A percentile compares a stretch with the other conserved stretches of the same genome.
phyloP scores from a whole-genome alignment of 1,284 basidiomycete genomes.

The Pulveroboletus sp. region DNA sequence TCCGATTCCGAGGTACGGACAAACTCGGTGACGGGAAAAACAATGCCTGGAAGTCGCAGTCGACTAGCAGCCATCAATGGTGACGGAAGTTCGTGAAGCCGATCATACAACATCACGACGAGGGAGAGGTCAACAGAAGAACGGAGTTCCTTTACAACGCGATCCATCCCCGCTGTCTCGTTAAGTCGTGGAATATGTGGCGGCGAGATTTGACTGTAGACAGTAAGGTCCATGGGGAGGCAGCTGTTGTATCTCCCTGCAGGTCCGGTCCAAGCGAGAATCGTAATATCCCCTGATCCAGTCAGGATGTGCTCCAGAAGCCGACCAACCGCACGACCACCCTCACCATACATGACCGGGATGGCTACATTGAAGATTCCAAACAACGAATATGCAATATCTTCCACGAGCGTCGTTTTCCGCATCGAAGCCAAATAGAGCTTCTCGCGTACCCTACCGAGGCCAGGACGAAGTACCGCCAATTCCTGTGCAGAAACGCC shows the following conservation, averaged over 20 bases:
- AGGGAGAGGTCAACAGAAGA: slow-evolving; percentile 7
- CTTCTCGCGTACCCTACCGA: slow-evolving; percentile 9
- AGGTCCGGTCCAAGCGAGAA: slow-evolving; percentile 21
- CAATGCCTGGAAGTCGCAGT: slow-evolving; percentile 9
- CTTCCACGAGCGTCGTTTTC: slow-evolving; percentile 12
- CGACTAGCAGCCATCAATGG: not conserved
- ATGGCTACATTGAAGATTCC: slow-evolving; percentile 16
- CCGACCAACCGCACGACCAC: slow-evolving; percentile 10
- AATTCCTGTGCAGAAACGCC: not conserved
- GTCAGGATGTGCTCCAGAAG: slow-evolving; percentile 15
- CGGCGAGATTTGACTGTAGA: slow-evolving; percentile 1
- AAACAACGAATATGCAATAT: slow-evolving; percentile 19
- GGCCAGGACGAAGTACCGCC: slow-evolving; percentile 2
- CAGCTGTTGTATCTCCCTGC: slow-evolving; percentile 13
- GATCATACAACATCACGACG: not conserved
- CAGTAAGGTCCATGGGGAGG: slow-evolving; percentile 9
- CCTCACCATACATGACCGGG: slow-evolving; percentile 15
- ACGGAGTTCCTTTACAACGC: not conserved
- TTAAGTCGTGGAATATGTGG: slow-evolving; percentile 3
- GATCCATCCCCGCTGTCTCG: not conserved
- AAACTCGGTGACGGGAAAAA: not conserved
- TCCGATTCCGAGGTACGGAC: not conserved
- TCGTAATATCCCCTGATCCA: slow-evolving; percentile 3
- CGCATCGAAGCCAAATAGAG: slow-evolving; percentile 17
- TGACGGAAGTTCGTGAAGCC: not conserved